phyloP scores from a whole-genome alignment of 345 rosid genomes.

The Arabidopsis arenosa region DNA sequence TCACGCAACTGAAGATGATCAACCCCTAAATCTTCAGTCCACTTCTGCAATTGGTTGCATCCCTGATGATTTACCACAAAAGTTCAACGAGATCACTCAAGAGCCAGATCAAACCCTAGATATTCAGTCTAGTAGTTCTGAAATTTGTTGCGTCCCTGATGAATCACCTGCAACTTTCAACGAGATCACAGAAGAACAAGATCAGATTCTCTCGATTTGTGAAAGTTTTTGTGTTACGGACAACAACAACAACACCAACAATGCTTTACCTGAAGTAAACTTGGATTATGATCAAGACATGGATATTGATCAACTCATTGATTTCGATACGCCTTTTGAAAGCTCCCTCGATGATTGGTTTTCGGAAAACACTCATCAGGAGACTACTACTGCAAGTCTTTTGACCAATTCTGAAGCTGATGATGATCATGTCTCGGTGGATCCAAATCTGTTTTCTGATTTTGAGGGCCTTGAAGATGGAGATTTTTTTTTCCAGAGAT shows the following conservation, averaged over 20 bases:
- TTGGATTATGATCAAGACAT: neutral
- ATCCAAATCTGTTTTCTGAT: neutral
- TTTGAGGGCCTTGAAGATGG: neutral
- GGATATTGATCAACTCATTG: neutral
- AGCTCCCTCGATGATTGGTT: neutral
- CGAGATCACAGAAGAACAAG: neutral
- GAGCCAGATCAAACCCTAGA: neutral
- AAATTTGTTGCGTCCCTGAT: neutral
- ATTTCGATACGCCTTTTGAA: neutral
- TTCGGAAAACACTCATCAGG: neutral
- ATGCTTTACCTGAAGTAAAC: no score
- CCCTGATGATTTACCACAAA: neutral
- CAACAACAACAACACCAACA: no score
- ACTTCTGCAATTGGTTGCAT: neutral
- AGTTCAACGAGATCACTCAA: neutral
- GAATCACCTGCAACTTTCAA: neutral
- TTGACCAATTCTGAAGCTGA: neutral
- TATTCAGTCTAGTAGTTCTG: no score
- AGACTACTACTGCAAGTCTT: neutral
- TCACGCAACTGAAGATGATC: neutral
- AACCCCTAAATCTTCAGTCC: constrained; percentile 9
- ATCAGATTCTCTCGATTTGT: neutral
- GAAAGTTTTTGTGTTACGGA: no score
- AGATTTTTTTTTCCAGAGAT: no score
- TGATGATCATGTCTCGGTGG: neutral